phyloP scores from a whole-genome alignment of 345 rosid genomes.

The thale cress (Arabidopsis thaliana) region DNA sequence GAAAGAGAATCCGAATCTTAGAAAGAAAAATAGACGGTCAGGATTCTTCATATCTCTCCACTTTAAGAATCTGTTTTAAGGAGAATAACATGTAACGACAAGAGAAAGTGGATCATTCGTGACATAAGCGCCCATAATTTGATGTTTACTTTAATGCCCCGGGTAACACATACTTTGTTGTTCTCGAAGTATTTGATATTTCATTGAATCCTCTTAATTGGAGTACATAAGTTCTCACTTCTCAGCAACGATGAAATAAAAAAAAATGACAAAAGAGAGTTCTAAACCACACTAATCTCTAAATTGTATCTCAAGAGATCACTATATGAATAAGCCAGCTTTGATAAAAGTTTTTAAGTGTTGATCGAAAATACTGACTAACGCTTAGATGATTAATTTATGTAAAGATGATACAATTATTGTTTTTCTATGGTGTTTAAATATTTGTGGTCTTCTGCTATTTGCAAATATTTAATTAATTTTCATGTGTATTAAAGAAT shows the following conservation, averaged over 20 bases:
- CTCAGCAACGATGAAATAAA: background rate
- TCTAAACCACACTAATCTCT: background rate
- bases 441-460: too few relatives aligned
- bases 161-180: background rate
- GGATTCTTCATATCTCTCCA: slow-evolving; percentile 21
- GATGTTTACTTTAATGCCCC: slow-evolving; percentile 6
- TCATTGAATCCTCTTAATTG: background rate
- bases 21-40: slow-evolving; percentile 30
- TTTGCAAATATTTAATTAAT: too few relatives aligned
- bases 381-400: too few relatives aligned
- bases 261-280: too few relatives aligned
- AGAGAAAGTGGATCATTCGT: slow-evolving; percentile 34
- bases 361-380: background rate
- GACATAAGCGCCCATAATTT: slow-evolving; percentile 29
- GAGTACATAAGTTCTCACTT: background rate
- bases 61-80: slow-evolving; percentile 37
- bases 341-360: background rate
- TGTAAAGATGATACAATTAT: too few relatives aligned
- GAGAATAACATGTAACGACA: slow-evolving; percentile 42
- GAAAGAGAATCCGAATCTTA: slow-evolving; percentile 40
- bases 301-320: background rate
- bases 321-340: background rate
- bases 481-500: too few relatives aligned
- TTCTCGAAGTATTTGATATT: slow-evolving; percentile 16
- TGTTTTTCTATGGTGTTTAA: too few relatives aligned